Evolutionary conservation across 352 stramenopile genomes (phyloP), one percentile per base, ranked within the genome.

Genomic region (Pythium rhizo-oryzae): DNA sequence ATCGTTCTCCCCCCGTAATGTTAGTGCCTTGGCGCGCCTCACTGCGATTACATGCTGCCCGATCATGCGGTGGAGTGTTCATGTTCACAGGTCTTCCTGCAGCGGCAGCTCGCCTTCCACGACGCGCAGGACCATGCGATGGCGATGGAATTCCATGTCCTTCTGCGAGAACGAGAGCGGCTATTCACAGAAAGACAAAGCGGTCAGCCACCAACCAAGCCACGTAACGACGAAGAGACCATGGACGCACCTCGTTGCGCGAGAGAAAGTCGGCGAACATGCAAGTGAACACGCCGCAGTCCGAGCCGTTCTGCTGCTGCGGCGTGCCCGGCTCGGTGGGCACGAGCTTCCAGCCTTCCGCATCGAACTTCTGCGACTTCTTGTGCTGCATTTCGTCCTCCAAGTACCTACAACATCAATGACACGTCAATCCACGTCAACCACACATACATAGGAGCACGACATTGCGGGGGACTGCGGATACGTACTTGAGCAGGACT

Each of bases 281-380:
- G 74, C 86, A 94, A 35, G 86, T 91, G 55, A 96, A 96, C 8
- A 96, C 84, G 53, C 88, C 88, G 60, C 88, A 96, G 52, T 96
- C 88, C 25, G 78, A 93, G 18, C 85, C 84, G 58, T 96, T 96
- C n/a, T 77, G 77, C 50, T 96, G 88, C 71, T 90, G 76, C 18
- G 88, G 88, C 12, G 88, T 96, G 51, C 90, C 79, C 0, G 72
- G 59, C 2, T 71, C 74, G 13, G 82, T 86, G 4, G 76, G 51
- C 28, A 96, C 77, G 23, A 96, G 70, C 62, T 87, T 69, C 88
- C 88, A 96, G 8, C 73, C 84, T 62, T 78, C 68, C 1, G 69
- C 63, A 50, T 89, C 73, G 47, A 94, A 92, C 59, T 78, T 71
- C 39, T 82, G 60, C 61, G 85, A 87, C 71, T 92, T 93, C 78